Evolutionary conservation across 306 rosid species (phyloP).

Genomic region (Quillaja saponaria): DNA sequence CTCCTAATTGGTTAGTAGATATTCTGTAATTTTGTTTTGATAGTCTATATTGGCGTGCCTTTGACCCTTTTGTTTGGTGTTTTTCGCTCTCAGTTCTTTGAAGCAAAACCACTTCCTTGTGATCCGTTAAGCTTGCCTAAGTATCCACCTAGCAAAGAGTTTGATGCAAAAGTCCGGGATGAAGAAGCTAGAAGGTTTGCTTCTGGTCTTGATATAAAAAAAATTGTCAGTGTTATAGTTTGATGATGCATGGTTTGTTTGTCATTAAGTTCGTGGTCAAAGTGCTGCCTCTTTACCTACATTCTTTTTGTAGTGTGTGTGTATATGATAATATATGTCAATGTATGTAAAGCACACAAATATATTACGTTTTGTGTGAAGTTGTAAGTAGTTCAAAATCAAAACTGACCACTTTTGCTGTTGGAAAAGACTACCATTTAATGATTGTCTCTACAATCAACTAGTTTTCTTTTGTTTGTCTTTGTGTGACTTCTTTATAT

Average conservation of each 20-base stretch:
- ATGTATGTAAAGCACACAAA: too few species aligned
- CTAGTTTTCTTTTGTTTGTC: background rate
- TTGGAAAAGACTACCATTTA: too few species aligned
- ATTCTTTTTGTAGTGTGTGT: background rate
- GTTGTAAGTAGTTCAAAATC: too few species aligned
- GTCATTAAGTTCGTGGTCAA: constrained; percentile 1
- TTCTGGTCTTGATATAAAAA: constrained; percentile 19
- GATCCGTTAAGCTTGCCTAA: constrained; percentile 94
- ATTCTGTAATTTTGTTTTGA: background rate
- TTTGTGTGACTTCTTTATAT: too few species aligned
- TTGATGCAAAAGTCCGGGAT: constrained; percentile 93
- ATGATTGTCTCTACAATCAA: too few species aligned
- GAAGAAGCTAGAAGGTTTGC: constrained; percentile 95
- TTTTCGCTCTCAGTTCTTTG: constrained; percentile 62
- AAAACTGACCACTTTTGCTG: too few species aligned
- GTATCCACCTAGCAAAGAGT: constrained; percentile 99
- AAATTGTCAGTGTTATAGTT: constrained; percentile 14
- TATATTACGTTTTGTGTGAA: background rate
- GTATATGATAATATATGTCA: too few species aligned
- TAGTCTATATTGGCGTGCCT: too few species aligned
- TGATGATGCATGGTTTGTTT: constrained; percentile 4
- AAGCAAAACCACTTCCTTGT: constrained; percentile 88
- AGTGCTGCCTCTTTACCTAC: background rate
- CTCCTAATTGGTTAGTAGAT: constrained; percentile 15
- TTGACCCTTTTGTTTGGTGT: constrained; percentile 13